These are phyloP conservation scores for Ustulina deusta DNA, from an alignment of 2,329 filamentous ascomycete genomes.

Conservation along the genomic window DNA sequence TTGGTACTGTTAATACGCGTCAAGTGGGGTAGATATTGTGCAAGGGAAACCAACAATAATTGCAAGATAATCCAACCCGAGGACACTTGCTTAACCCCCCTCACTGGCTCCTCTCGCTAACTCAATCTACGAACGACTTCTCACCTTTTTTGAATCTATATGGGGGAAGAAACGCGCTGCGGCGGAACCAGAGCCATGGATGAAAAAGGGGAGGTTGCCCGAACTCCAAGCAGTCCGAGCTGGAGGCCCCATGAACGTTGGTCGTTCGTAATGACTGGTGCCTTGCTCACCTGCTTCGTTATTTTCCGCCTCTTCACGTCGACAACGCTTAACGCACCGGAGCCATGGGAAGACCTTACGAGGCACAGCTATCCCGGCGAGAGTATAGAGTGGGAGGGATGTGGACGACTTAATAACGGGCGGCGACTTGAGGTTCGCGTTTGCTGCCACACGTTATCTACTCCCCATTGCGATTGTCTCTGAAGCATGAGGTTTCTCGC, in stretches of 20 bases:
- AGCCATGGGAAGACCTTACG: no score
- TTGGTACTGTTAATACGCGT: no score
- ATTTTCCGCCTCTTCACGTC: constrained; percentile 1
- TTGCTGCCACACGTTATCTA: not conserved
- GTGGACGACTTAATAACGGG: constrained; percentile 53
- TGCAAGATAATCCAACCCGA: not conserved
- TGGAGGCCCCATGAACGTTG: not conserved
- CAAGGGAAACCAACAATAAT: not conserved
- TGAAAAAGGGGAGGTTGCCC: not conserved
- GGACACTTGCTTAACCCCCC: not conserved
- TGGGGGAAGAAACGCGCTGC: no score
- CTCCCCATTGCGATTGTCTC: not conserved
- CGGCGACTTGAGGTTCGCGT: constrained; percentile 51
- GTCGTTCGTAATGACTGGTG: not conserved
- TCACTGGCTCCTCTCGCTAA: not conserved
- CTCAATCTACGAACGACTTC: not conserved
- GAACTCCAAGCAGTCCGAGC: not conserved
- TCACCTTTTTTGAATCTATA: not conserved
- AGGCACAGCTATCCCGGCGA: constrained; percentile 51
- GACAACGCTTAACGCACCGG: not conserved
- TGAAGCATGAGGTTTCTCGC: not conserved
- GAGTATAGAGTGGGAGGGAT: constrained; percentile 55
- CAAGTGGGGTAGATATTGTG: no score
- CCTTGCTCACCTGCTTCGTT: not conserved
- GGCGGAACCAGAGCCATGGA: not conserved